These are phyloP conservation scores for Pyrenochaeta sp. DNA, from an alignment of 2,329 filamentous ascomycete species.

Conservation along the genomic window DNA sequence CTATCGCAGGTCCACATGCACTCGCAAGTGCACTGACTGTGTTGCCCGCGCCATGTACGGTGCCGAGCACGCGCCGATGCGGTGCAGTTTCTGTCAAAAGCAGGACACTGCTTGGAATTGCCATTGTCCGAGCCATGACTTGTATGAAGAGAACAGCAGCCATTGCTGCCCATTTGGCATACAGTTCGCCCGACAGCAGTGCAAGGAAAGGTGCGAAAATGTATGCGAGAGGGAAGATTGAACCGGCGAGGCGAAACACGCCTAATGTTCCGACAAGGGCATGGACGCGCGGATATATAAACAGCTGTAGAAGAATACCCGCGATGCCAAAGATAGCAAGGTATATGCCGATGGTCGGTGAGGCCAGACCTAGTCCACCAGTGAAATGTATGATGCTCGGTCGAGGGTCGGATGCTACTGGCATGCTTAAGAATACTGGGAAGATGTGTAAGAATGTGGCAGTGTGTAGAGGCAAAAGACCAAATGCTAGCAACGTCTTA, in stretches of 20 bases:
- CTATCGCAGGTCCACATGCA: conserved; percentile 65
- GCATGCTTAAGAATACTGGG: conserved; percentile 56
- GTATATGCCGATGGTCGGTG: conserved; percentile 53
- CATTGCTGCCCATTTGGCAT: conserved; percentile 50
- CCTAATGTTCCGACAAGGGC: conserved; percentile 48
- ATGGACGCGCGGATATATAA: conserved; percentile 52
- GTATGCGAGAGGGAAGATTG: conserved; percentile 55
- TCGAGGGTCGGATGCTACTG: conserved; percentile 26
- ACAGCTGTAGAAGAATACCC: conserved; percentile 54
- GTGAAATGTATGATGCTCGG: conserved; percentile 50
- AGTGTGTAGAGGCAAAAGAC: conserved; percentile 54
- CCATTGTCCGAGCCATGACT: conserved; percentile 55
- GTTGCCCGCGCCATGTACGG: conserved; percentile 64
- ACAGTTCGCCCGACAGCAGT: conserved; percentile 41
- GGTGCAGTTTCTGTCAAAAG: conserved; percentile 67
- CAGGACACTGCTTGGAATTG: conserved; percentile 64
- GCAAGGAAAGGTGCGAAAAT: conserved; percentile 51
- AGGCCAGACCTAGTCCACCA: conserved; percentile 54
- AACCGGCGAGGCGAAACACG: conserved; percentile 47
- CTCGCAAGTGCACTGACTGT: conserved; percentile 64
- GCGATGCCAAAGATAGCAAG: conserved; percentile 55
- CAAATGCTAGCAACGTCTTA: conserved; percentile 51
- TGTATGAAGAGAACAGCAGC: conserved; percentile 49
- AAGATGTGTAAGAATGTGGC: conserved; percentile 56
- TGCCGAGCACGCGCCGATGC: conserved; percentile 59